Base-by-base conservation (phyloP, 805 yeast genomes). In the Cyberlindnera petersonii region DNA sequence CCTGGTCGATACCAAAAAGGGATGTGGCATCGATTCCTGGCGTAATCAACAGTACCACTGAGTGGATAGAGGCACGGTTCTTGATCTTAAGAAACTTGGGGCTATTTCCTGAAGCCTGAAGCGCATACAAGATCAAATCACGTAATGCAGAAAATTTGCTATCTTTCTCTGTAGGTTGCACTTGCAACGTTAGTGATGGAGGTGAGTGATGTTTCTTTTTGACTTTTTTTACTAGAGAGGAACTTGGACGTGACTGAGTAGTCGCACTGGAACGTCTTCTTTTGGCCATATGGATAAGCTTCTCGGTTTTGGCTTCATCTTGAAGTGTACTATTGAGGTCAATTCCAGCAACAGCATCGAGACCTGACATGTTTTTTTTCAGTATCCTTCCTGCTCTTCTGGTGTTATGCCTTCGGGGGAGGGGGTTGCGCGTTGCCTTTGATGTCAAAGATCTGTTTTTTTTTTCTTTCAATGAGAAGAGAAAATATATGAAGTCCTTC, bases 11-110 rank as follows among this genome's bases (percentile, higher is more conserved):
- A 16, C 18, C 35, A 22, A 31, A 31, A 49, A 77, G 74, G 43
- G 72, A 72, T 3, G 58, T 49, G 3, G 65, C 56, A 13, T 68
- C 63, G 11, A 88, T 56, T 0, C 95, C 95, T 0, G 91, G 86
- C 4, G 78, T 72, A 36, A 79, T 63, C 5, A 84, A 58, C 16
- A 77, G 62, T 1, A 83, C 77, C 3, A 81, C 70, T 41, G 74
- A 76, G n/a, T 67, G 57, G 2, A 84, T 64, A 4, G 66, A 58
- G 18, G 55, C 49, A 33, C 74, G 61, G 44, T 82, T 78, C 2
- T 53, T 60, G 5, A 82, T 49, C 14, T 63, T 59, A 13, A 73
- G 47, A 77, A 79, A 77, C 9, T 58, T 56, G 2, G 81, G 80
- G 2, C 40, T 29, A 2, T 45, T 46, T 22, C 48, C 53, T 2